phyloP scores from a whole-genome alignment of 495 filamentous ascomycete species.

The Neurospora sp. region DNA sequence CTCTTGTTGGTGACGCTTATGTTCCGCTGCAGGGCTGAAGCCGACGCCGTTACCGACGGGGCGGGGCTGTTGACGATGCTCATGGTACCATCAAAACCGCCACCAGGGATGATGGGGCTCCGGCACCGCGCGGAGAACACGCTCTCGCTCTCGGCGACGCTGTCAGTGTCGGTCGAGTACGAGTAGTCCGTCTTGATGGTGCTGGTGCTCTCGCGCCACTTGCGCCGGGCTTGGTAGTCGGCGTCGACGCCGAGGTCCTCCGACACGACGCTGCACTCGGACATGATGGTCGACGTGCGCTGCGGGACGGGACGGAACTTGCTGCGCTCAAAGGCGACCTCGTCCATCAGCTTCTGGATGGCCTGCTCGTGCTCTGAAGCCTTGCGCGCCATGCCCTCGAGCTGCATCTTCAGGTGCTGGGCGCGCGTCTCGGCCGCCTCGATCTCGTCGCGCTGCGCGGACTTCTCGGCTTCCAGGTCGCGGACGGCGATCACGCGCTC shows the following conservation, averaged over 20 bases:
- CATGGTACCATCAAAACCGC: conserved; percentile 20
- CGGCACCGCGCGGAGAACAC: conserved; percentile 50
- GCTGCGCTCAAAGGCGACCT: conserved; percentile 51
- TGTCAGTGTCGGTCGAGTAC: conserved; percentile 49
- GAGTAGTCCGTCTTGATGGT: conserved; percentile 42
- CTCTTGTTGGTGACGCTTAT: background rate
- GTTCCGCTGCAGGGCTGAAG: background rate
- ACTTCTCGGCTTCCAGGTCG: conserved; percentile 51
- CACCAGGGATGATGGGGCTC: conserved; percentile 16
- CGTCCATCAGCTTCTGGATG: conserved; percentile 53
- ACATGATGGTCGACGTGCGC: conserved; percentile 9
- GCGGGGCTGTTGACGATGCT: conserved; percentile 14
- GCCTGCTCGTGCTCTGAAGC: conserved; percentile 53
- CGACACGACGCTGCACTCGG: conserved; percentile 21
- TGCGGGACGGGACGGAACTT: conserved; percentile 13
- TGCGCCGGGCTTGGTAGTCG: conserved; percentile 22
- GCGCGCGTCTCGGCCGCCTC: conserved; percentile 64
- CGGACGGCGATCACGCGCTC: conserved; percentile 48
- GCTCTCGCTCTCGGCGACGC: conserved; percentile 43
- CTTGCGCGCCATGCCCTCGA: conserved; percentile 66
- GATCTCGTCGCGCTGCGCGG: conserved; percentile 58
- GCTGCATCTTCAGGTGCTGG: conserved; percentile 57
- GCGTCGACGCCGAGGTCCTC: conserved; percentile 49
- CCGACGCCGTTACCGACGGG: background rate
- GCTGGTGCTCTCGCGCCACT: conserved; percentile 42